Base-by-base conservation (phyloP, 106 monocot species). In the Gastrodia elata region DNA sequence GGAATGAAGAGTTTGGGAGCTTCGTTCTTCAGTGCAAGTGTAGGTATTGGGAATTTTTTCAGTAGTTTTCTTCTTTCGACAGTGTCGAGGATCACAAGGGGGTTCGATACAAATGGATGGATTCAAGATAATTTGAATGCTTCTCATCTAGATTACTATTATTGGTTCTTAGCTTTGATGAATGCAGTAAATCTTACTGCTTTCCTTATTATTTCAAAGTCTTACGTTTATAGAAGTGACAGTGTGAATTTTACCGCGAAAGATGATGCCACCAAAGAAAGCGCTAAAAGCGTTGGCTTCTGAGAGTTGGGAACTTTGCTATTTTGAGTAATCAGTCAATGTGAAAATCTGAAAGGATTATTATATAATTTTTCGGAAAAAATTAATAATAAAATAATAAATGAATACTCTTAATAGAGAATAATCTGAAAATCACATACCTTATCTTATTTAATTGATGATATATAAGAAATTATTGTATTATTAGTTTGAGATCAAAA, bases 1-100 rank as follows among this genome's bases (percentile, higher is more conserved):
- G 74, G 74, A 25, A 82, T 86, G 86, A 86, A 82, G 86, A 86
- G 86, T 68, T 36, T 86, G 75, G 86, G 86, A 38, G 72, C 82
- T n/a, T 82, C 82, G 0, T 80, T 74, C 72, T 65, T 80, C 64
- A 74, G 71, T 59, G 77, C 80, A 1, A 82, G 71, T 3, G 16
- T 82, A 1, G 85, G 85, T 8, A 71, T 86, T 16, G 82, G 85
- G 3, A 78, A 76, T 56, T 86, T 86, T 61, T 64, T 82, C 38
- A 86, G 86, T 52, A 86, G 82, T 41, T 70, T 82, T 35, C 72
- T 85, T 68, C 75, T 86, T 26, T 79, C 67, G 9, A 86, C 70
- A 46, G 64, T 64, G 8, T 24, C 52, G 3, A 34, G 56, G 8
- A 38, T 77, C 37, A 82, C 82, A 1, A 42, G 35, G 10, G 58